These are phyloP conservation scores for Xylariaceae sp. DNA, from an alignment of 2,329 filamentous ascomycete species.

Conservation along the genomic window DNA sequence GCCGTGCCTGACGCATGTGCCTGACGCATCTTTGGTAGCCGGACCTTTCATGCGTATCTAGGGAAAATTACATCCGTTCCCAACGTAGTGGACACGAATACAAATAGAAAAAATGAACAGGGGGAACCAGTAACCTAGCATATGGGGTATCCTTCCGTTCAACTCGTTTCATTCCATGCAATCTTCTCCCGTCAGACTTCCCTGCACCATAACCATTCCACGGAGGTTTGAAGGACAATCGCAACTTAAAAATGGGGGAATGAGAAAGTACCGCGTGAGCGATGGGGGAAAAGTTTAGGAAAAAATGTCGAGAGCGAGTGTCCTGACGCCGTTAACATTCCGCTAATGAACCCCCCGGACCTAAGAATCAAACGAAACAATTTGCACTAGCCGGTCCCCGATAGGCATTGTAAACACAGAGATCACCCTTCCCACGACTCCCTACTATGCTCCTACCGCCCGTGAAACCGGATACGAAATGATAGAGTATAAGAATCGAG, in stretches of 20 bases:
- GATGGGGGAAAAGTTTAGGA: constrained; percentile 38
- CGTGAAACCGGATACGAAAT: constrained; percentile 32
- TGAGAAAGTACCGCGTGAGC: constrained; percentile 39
- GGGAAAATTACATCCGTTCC: constrained; percentile 26
- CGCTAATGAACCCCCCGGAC: constrained; percentile 26
- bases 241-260: constrained; percentile 26
- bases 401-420: constrained; percentile 30
- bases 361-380: constrained; percentile 8
- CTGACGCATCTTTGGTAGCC: constrained; percentile 32
- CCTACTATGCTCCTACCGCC: constrained; percentile 34
- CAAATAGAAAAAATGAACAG: constrained; percentile 21
- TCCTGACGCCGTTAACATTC: constrained; percentile 37
- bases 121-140: constrained; percentile 29
- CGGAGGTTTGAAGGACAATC: constrained; percentile 30
- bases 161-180: constrained; percentile 40
- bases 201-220: constrained; percentile 25
- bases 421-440: constrained; percentile 33
- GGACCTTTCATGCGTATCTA: constrained; percentile 30
- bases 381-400: constrained; percentile 25
- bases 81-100: constrained; percentile 36
- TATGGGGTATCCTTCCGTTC: constrained; percentile 41
- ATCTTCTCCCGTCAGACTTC: constrained; percentile 32
- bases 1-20: constrained; percentile 23
- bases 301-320: constrained; percentile 38
- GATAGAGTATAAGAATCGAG: constrained; percentile 35